A percentile compares a stretch with the other conserved stretches of the same genome.
Evolutionary conservation across 1,284 basidiomycete genomes (phyloP).

Genomic region (Cryptococcus sp.): DNA sequence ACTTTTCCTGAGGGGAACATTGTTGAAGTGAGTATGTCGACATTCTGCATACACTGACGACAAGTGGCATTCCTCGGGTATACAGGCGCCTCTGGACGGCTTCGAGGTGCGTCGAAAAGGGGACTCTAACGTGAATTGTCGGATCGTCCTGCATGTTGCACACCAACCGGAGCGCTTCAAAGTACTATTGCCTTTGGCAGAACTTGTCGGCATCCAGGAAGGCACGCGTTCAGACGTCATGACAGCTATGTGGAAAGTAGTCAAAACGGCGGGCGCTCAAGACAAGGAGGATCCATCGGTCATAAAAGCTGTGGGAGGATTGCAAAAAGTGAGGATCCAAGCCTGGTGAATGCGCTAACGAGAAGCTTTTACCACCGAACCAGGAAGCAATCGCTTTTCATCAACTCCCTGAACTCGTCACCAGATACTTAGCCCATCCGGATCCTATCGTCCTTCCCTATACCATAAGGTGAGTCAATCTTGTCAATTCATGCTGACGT

Average conservation of each 20-base stretch:
- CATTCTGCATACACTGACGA: not conserved
- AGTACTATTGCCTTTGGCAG: constrained; percentile 70
- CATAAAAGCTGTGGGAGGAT: constrained; percentile 68
- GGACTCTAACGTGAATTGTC: constrained; percentile 68
- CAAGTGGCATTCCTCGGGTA: constrained; percentile 56
- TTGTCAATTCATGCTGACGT: constrained; percentile 3
- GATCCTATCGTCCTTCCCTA: constrained; percentile 86
- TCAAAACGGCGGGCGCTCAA: constrained; percentile 79
- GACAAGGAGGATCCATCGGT: constrained; percentile 81
- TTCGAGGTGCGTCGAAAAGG: constrained; percentile 83
- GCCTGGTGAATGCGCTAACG: not conserved
- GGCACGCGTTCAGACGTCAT: constrained; percentile 79
- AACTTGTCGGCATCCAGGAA: constrained; percentile 74
- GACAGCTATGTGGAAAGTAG: constrained; percentile 85
- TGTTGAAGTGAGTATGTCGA: constrained; percentile 36
- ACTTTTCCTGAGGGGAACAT: constrained; percentile 66
- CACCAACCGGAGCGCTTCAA: constrained; percentile 85
- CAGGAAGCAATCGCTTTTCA: constrained; percentile 65
- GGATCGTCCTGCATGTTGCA: constrained; percentile 74
- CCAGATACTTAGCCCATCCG: constrained; percentile 69
- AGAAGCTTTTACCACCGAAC: constrained; percentile 45
- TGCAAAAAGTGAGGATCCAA: constrained; percentile 49
- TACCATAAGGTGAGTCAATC: constrained; percentile 42
- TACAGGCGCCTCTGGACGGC: constrained; percentile 69
- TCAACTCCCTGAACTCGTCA: constrained; percentile 78